Conservation (phyloP, 2,329 filamentous ascomycete species). For the Pseudogymnoascus sp. region DNA sequence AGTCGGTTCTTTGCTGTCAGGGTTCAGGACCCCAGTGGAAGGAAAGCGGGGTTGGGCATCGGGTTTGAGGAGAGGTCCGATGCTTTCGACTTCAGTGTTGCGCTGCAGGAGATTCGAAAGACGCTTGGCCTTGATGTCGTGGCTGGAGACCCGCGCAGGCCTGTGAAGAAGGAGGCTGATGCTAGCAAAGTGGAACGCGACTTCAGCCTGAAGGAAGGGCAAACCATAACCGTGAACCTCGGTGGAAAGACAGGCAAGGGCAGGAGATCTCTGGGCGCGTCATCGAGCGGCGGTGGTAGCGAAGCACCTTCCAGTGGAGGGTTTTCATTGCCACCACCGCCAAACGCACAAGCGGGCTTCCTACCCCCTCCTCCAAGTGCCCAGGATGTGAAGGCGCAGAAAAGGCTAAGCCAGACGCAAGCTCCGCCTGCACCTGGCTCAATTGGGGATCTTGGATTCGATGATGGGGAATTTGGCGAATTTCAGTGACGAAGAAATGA, state of each 20-base stretch:
- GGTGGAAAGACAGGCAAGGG: constrained; percentile 41
- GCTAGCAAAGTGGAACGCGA: constrained; percentile 53
- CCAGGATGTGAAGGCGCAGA: constrained; percentile 52
- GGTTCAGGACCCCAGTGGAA: constrained; percentile 65
- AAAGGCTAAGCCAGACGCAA: constrained; percentile 44
- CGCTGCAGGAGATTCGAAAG: constrained; percentile 69
- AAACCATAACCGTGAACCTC: constrained; percentile 79
- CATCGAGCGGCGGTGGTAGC: constrained; percentile 12
- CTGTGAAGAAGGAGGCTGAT: constrained; percentile 29
- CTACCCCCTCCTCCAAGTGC: constrained; percentile 62
- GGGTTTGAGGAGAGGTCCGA: constrained; percentile 82
- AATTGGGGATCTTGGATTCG: constrained; percentile 64
- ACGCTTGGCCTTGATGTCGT: constrained; percentile 53
- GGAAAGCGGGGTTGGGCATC: constrained; percentile 73
- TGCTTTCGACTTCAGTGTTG: constrained; percentile 78
- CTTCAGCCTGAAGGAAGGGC: constrained; percentile 79
- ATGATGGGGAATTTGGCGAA: constrained; percentile 83
- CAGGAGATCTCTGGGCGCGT: constrained; percentile 24
- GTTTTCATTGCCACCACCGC: constrained; percentile 73
- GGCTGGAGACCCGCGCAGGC: constrained; percentile 22
- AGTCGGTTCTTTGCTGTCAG: constrained; percentile 77
- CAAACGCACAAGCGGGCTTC: constrained; percentile 29
- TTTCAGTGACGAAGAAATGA: constrained; percentile 40
- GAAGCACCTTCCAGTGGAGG: constrained; percentile 38
- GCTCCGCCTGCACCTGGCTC: constrained; percentile 36